Evolutionary conservation across 164 flowering plant genomes (phyloP).

Genomic region (Sextonia rubra): DNA sequence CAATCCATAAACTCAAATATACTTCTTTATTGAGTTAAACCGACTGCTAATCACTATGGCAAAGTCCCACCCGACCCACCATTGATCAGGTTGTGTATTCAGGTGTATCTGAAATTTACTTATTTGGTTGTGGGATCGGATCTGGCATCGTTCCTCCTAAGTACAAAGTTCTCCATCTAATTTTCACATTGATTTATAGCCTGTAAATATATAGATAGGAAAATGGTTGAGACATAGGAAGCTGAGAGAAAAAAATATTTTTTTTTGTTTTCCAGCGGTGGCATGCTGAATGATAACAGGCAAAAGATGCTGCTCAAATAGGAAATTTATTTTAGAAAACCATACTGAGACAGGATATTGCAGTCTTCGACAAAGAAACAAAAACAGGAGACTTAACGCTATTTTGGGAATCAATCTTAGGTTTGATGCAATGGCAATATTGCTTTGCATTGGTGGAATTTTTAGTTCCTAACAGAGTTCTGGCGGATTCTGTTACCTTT

Average conservation of each 20-base stretch:
- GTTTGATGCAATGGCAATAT: too few relatives aligned
- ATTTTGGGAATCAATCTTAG: too few relatives aligned
- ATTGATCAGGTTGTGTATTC: slow-evolving; percentile 1
- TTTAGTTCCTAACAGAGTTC: too few relatives aligned
- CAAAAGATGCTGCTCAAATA: slow-evolving; percentile 52
- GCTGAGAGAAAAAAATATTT: too few relatives aligned
- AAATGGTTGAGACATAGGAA: slow-evolving; percentile 8
- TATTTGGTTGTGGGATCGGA: slow-evolving; percentile 47
- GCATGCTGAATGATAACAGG: slow-evolving; percentile 62
- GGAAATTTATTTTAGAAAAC: slow-evolving; percentile 45
- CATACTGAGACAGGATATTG: slow-evolving; percentile 54
- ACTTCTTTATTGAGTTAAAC: too few relatives aligned
- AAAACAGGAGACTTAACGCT: slow-evolving; percentile 47
- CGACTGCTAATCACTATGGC: too few relatives aligned
- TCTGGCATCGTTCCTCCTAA: slow-evolving; percentile 42
- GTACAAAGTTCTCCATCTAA: slow-evolving; percentile 13
- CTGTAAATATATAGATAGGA: background rate
- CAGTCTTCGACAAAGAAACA: slow-evolving; percentile 50
- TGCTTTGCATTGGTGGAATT: too few relatives aligned
- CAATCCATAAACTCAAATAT: too few relatives aligned
- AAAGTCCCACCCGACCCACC: too few relatives aligned
- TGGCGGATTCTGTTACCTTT: too few relatives aligned
- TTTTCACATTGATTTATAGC: too few relatives aligned
- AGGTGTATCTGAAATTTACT: slow-evolving; percentile 42
- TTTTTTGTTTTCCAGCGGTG: slow-evolving; percentile 38